Conservation (phyloP, 768 basidiomycete genomes). For the Podaxis mareebaensis region DNA sequence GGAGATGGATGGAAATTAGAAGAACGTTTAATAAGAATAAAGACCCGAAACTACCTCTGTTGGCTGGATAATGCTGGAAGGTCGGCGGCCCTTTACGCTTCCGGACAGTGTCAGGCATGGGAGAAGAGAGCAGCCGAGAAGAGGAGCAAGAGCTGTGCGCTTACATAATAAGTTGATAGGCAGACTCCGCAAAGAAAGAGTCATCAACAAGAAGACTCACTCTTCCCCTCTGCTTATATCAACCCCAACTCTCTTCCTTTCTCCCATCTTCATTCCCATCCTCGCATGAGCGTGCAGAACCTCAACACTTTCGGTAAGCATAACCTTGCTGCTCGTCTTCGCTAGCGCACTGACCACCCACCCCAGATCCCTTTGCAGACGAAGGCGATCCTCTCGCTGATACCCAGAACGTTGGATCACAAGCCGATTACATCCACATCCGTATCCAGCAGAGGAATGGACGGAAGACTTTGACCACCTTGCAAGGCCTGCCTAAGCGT, state of each 20-base stretch:
- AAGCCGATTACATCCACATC: conserved; percentile 87
- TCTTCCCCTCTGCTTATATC: conserved; percentile 30
- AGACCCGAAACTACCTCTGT: conserved; percentile 51
- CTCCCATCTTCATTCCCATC: conserved; percentile 45
- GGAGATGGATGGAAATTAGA: conserved; percentile 7
- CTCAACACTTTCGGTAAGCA: conserved; percentile 76
- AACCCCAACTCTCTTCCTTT: conserved; percentile 29
- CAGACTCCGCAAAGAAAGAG: conserved; percentile 20
- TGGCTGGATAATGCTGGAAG: conserved; percentile 64
- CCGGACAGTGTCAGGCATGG: conserved; percentile 23
- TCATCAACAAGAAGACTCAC: conserved; percentile 18
- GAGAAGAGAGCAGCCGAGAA: conserved; percentile 20
- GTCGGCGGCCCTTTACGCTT: conserved; percentile 68
- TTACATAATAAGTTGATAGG: conserved; percentile 26
- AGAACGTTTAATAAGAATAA: not conserved
- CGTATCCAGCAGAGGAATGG: conserved; percentile 99
- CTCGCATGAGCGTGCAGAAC: conserved; percentile 96
- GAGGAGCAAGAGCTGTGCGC: conserved; percentile 16
- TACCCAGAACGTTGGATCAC: conserved; percentile 76
- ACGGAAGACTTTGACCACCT: conserved; percentile 95
- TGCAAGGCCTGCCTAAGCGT: conserved; percentile 94
- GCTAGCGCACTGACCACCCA: conserved; percentile 16
- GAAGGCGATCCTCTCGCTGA: conserved; percentile 82
- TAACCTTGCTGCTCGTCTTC: not conserved
- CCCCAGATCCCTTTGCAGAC: conserved; percentile 92